Percentiles rank a stretch among this genome's conserved stretches.
Conservation (phyloP, 2,329 filamentous ascomycete genomes). For the Verticillium dahliae region DNA sequence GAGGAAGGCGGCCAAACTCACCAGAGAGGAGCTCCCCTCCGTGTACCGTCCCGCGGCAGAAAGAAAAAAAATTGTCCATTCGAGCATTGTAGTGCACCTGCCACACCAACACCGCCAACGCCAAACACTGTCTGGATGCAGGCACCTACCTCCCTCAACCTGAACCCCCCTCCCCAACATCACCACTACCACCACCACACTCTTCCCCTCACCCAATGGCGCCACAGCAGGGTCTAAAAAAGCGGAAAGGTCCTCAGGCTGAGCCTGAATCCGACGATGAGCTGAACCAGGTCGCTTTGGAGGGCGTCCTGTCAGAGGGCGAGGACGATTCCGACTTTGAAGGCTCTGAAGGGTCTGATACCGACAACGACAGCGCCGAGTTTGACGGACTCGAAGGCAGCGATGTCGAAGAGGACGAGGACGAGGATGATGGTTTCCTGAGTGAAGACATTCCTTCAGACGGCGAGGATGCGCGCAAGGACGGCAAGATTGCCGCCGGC, state of each 20-base stretch:
- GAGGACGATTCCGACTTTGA: slow-evolving; percentile 53
- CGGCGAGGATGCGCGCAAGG: slow-evolving; percentile 22
- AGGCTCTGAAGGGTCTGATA: slow-evolving; percentile 18
- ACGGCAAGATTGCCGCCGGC: slow-evolving; percentile 19
- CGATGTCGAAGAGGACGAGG: slow-evolving; percentile 33
- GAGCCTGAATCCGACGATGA: slow-evolving; percentile 55
- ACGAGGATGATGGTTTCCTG: slow-evolving; percentile 27
- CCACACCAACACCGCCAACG: neutral
- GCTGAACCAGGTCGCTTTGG: slow-evolving; percentile 45
- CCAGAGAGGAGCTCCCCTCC: neutral
- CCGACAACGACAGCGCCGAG: slow-evolving; percentile 21
- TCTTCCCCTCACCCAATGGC: slow-evolving; percentile 23
- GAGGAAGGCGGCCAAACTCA: neutral
- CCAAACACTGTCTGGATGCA: neutral
- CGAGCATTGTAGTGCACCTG: slow-evolving; percentile 7
- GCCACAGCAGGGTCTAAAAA: slow-evolving; percentile 39
- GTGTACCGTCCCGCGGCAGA: slow-evolving; percentile 6
- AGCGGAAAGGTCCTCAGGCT: slow-evolving; percentile 59
- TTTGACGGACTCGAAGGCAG: slow-evolving; percentile 26
- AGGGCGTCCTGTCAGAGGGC: slow-evolving; percentile 50
- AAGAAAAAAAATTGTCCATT: slow-evolving; percentile 10
- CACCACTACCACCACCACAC: slow-evolving; percentile 4
- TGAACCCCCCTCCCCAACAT: slow-evolving; percentile 1
- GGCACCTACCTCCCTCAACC: neutral
- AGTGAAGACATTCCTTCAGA: slow-evolving; percentile 36